Evolutionary conservation across 2,329 filamentous ascomycete genomes (phyloP), one percentile per base, ranked within the genome.

Genomic region (Penicillium sp.): DNA sequence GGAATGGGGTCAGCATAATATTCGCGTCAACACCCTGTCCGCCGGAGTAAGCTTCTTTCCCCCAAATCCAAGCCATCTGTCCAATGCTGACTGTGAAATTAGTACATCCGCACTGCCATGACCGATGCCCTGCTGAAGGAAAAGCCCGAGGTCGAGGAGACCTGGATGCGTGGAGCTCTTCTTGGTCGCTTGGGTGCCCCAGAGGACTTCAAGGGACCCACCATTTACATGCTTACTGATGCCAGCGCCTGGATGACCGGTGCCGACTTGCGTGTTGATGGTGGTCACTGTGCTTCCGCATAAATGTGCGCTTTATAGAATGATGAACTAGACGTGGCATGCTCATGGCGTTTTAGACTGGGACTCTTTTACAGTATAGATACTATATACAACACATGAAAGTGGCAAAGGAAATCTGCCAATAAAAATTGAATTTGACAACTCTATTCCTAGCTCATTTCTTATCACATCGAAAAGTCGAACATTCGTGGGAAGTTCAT

Each of bases 21-120:
- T 94, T 66, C 84, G 90, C 2, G 87, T 93, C 57, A 93, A 94
- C 76, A 91, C 88, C 13, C 83, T 94, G 59, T 91, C 87, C 18
- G 89, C 90, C 0, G 90, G 90, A 8, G 75, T 77, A 71, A 56
- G 71, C 33, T 14, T 29, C 13, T 19, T 64, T 28, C n/a, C 18
- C 36, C n/a, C 24, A 4, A 28, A 10, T 5, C 21, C 1, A 14
- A 13, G 1, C 13, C 2, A n/a, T 7, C 19, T 14, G 1, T 23
- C 2, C 13, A 7, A 40, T 43, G 3, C 39, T 43, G 16, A 43
- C n/a, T 2, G 18, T 26, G 3, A 23, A 16, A 23, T 26, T 26
- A 75, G 70, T 80, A 81, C 54, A 80, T 81, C 53, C 70, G 75
- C 47, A 80, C 78, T 2, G 76, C 76, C 16, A 80, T 80, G 78